These are phyloP conservation scores for Atkinsonella hypoxylon DNA, from an alignment of 2,329 filamentous ascomycete species.

Conservation along the genomic window DNA sequence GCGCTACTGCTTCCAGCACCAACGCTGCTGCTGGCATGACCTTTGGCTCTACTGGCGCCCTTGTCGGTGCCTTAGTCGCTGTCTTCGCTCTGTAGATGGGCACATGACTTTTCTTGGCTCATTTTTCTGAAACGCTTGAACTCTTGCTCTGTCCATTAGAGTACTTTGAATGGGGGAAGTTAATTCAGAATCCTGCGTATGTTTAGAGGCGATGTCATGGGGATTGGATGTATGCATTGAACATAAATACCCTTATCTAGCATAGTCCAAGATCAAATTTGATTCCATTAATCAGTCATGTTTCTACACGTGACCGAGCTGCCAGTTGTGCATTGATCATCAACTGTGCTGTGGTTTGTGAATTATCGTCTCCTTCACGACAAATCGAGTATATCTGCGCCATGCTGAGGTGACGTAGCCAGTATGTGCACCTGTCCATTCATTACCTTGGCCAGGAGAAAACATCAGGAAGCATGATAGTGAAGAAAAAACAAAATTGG, in stretches of 20 bases:
- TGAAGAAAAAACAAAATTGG: no score
- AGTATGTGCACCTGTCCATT: no score
- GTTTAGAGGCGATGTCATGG: neutral
- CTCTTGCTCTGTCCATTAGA: neutral
- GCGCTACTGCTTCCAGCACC: slow-evolving; percentile 10
- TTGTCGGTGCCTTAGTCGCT: slow-evolving; percentile 37
- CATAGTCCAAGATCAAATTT: neutral
- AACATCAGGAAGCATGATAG: no score
- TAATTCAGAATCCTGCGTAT: neutral
- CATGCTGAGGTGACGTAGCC: no score
- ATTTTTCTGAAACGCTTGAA: neutral
- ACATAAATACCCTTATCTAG: slow-evolving; percentile 2
- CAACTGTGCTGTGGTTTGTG: no score
- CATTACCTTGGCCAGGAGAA: no score
- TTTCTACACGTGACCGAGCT: no score
- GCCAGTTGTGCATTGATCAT: neutral
- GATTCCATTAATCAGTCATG: neutral
- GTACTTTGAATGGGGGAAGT: neutral
- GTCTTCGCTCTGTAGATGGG: slow-evolving; percentile 36
- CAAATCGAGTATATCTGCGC: no score
- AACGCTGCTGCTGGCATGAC: slow-evolving; percentile 10
- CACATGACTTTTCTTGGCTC: neutral
- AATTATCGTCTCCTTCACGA: no score
- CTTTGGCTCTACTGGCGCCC: slow-evolving; percentile 26
- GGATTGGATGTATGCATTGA: neutral